Conservation (phyloP, 164 flowering plant genomes). For the Piper longum region DNA sequence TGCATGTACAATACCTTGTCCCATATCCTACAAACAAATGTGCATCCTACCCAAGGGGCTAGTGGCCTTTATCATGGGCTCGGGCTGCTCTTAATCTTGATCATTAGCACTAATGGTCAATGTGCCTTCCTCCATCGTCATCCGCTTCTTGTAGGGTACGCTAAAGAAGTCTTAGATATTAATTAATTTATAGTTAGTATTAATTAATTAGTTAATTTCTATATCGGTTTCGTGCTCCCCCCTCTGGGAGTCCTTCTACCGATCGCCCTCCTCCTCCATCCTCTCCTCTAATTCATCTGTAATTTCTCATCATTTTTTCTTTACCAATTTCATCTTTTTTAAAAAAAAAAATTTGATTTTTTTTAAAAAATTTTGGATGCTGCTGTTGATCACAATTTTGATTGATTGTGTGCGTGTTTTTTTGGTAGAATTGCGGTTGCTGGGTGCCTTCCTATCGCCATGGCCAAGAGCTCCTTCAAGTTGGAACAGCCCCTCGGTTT, state of each 20-base stretch:
- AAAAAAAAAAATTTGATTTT: no score
- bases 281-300: not conserved
- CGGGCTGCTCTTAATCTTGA: no score
- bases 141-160: no score
- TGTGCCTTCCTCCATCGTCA: no score
- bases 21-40: no score
- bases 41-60: no score
- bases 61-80: no score
- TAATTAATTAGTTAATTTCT: not conserved
- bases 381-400: not conserved
- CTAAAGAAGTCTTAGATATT: no score
- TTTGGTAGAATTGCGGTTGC: not conserved
- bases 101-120: no score
- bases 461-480: constrained; percentile 7
- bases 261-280: not conserved
- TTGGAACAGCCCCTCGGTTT: constrained; percentile 6
- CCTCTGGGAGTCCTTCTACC: not conserved
- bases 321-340: not conserved
- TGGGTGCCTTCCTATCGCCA: not conserved
- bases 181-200: no score
- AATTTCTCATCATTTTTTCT: not conserved
- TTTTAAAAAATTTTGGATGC: not conserved
- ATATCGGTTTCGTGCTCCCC: not conserved
- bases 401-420: not conserved
- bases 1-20: no score